Base-by-base conservation (phyloP, 805 yeast species). In the Starmerella geochares region DNA sequence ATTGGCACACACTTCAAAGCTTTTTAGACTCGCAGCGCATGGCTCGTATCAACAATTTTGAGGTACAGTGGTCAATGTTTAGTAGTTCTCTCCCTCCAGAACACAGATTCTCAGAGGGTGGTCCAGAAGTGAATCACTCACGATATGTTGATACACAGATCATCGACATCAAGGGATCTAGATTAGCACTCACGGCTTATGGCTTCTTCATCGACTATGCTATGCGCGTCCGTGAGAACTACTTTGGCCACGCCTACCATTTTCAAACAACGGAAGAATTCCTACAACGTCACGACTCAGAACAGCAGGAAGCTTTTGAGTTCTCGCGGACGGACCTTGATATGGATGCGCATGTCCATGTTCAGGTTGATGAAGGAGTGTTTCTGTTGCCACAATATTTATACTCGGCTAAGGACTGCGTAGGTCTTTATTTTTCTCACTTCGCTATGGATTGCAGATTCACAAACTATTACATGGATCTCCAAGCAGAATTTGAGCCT, bases 221-320 rank as follows among this genome's bases (percentile, higher is more conserved):
- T 37, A 77, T 87, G 70, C 75, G 78, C 14, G 71, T 92, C 43
- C 75, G 81, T 42, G 95, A 85, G 61, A 92, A 92, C 62, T 90
- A 92, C 62, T 84, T 92, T 64, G 98, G 98, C 2, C 92, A 85
- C 40, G 73, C 75, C 53, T 72, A 77, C n/a, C 85, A 80, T 57
- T 92, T 92, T 62, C 79, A 77, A 56, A 92, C 97, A 0, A 73
- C 86, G 41, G 92, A 86, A 54, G 98, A 90, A 62, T 88, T 80
- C 56, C 16, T 53, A 29, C 45, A 45, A 14, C 35, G 31, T 20
- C 47, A 43, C 16, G 45, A 40, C n/a, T 14, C 35, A 17, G 24
- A 28, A 9, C 40, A 46, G 9, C 28, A 38, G 35, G 9, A 17
- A 25, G 9, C 14, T 5, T 16, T 25, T 11, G 54, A 55, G n/a